These are phyloP conservation scores for Colletotrichum musicola DNA, from an alignment of 2,329 filamentous ascomycete species.

Conservation along the genomic window DNA sequence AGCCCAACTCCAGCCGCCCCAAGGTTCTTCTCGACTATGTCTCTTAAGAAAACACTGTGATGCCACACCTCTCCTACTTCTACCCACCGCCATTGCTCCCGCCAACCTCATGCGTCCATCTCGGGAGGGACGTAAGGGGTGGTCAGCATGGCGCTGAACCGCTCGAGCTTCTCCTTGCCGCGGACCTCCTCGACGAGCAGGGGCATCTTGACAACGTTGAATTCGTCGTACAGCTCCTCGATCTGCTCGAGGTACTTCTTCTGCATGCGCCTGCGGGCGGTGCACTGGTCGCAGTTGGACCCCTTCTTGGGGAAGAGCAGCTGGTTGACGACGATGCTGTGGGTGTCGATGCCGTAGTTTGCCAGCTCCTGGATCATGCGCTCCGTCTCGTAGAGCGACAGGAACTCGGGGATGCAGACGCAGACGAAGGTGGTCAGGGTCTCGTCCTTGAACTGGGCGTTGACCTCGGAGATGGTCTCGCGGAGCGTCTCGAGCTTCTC, in stretches of 20 bases:
- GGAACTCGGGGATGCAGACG: constrained; percentile 97
- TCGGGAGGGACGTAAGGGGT: constrained; percentile 79
- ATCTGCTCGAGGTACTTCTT: constrained; percentile 99
- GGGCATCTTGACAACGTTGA: constrained; percentile 99
- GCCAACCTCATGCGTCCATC: constrained; percentile 38
- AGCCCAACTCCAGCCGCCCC: neutral
- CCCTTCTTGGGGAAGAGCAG: constrained; percentile 90
- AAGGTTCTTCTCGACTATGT: too few relatives aligned
- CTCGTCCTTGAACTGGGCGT: constrained; percentile 97
- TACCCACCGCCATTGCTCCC: too few relatives aligned
- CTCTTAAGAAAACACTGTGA: too few relatives aligned
- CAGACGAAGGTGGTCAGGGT: constrained; percentile 97
- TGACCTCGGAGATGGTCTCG: constrained; percentile 94
- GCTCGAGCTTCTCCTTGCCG: constrained; percentile 93
- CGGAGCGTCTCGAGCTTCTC: constrained; percentile 94
- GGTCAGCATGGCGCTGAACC: constrained; percentile 88
- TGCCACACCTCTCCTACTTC: too few relatives aligned
- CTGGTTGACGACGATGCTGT: constrained; percentile 98
- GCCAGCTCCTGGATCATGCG: constrained; percentile 99
- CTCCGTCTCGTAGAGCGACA: constrained; percentile 97
- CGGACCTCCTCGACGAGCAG: constrained; percentile 94
- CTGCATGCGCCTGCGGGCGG: constrained; percentile 96
- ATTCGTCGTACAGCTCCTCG: constrained; percentile 97
- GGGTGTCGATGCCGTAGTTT: constrained; percentile 94
- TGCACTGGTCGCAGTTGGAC: constrained; percentile 94